Percentiles rank a stretch among this genome's conserved stretches.
phyloP scores from a whole-genome alignment of 768 basidiomycete species.

The Rhizopogon vulgaris region DNA sequence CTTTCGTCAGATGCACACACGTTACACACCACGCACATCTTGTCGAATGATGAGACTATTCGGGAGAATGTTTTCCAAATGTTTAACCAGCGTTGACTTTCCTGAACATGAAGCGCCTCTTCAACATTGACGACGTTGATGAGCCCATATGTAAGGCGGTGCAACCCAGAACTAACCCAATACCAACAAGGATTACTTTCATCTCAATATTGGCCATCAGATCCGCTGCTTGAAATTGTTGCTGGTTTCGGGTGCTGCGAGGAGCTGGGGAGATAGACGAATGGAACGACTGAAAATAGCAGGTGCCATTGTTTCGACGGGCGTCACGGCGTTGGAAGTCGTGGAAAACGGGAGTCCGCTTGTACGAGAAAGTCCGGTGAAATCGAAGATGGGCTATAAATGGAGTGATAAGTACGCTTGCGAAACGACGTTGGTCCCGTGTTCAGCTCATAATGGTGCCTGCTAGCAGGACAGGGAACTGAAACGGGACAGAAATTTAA shows the following conservation, averaged over 20 bases:
- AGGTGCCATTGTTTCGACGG: not conserved
- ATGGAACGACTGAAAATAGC: not conserved
- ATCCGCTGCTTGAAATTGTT: not conserved
- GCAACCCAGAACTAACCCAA: constrained; percentile 36
- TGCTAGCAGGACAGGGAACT: too few species aligned
- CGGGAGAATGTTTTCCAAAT: constrained; percentile 67
- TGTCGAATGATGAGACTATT: constrained; percentile 84
- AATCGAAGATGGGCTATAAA: too few species aligned
- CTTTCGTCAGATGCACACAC: not conserved
- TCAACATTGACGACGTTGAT: not conserved
- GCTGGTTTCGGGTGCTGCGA: not conserved
- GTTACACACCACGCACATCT: constrained; percentile 54
- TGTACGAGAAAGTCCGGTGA: too few species aligned
- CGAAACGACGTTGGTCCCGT: too few species aligned
- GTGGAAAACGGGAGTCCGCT: not conserved
- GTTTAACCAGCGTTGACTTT: constrained; percentile 95
- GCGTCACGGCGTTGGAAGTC: not conserved
- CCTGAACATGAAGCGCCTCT: constrained; percentile 93
- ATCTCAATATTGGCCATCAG: constrained; percentile 13
- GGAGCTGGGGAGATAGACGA: not conserved
- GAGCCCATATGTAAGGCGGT: not conserved
- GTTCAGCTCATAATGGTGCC: too few species aligned
- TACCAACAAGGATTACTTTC: constrained; percentile 38
- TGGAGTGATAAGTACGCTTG: too few species aligned
- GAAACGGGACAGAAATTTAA: too few species aligned